Base-by-base conservation (phyloP, 2,329 filamentous ascomycete genomes). In the Cladophialophora immunda region DNA sequence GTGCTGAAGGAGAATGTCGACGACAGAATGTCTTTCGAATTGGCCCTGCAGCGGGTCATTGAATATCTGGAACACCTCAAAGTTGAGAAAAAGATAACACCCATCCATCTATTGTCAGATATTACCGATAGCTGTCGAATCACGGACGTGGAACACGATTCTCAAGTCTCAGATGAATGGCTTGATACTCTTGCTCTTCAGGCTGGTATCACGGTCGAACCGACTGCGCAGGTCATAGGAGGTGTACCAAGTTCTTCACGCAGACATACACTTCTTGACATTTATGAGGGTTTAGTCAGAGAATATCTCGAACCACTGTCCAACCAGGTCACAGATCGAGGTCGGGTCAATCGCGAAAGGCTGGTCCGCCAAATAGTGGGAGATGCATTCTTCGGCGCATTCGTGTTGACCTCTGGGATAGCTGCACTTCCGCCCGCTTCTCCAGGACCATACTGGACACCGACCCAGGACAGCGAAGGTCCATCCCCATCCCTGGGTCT, bases 331-430 rank as follows among this genome's bases (percentile, higher is more conserved):
- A 68, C 63, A 15, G 65, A 69, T 64, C 69, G 67, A 25, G 58
- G 65, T 58, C 65, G 70, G n/a, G 66, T 71, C 53, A 66, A 67
- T 50, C 63, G 69, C 9, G 70, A 72, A 58, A 68, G 62, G 27
- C 52, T 70, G 19, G 62, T 69, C 15, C 69, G 70, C 15, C 67
- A 67, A 22, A 47, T 65, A 15, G 61, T 62, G 3, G 65, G 58
- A 17, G 69, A 68, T 17, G 30, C 53, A 3, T 57, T 66, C n/a
- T 47, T 70, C 2, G 58, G 69, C 2, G 53, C 62, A 50, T 3
- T 68, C 19, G 34, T 57, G 27, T 34, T 68, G 25, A 59, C 32
- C 29, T 30, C 47, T 27, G 38, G 34, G 32, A 56, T 25, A 34
- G 7, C 19, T 52, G 4, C 32, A 38, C 41, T 22, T 41, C 41